Conservation (phyloP, 768 basidiomycete species). For the Podaxis sp. region DNA sequence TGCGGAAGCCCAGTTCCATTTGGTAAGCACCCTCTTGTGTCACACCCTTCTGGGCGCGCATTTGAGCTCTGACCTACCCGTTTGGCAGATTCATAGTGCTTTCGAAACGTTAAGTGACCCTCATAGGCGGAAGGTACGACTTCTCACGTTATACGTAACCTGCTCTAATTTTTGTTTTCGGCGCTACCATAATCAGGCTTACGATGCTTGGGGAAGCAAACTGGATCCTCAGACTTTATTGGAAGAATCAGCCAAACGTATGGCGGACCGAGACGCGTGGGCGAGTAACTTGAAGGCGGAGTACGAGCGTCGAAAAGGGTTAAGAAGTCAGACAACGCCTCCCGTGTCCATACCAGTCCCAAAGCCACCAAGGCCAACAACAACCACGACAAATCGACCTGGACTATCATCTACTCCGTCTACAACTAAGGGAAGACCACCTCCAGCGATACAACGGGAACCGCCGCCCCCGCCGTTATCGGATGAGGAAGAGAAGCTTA, state of each 20-base stretch:
- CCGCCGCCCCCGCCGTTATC: slow-evolving; percentile 23
- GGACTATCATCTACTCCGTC: not conserved
- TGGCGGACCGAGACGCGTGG: slow-evolving; percentile 17
- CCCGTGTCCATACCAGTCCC: not conserved
- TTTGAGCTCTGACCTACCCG: not conserved
- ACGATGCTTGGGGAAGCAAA: slow-evolving; percentile 13
- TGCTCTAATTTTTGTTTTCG: not conserved
- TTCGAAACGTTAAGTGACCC: slow-evolving; percentile 58
- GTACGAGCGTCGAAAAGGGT: slow-evolving; percentile 10
- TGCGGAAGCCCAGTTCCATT: slow-evolving; percentile 59
- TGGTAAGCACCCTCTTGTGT: slow-evolving; percentile 35
- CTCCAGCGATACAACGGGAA: not conserved
- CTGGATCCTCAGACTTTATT: slow-evolving; percentile 13
- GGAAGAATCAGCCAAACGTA: slow-evolving; percentile 14
- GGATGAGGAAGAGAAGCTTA: slow-evolving; percentile 34
- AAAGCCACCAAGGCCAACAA: not conserved
- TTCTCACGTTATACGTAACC: not conserved
- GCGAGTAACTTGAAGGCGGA: slow-evolving; percentile 14
- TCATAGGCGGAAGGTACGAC: slow-evolving; percentile 50
- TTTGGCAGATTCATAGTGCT: slow-evolving; percentile 55
- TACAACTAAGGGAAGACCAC: not conserved
- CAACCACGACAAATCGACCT: not conserved
- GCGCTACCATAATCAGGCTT: slow-evolving; percentile 1
- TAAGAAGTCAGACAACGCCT: slow-evolving; percentile 4
- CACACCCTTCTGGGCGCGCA: not conserved